Evolutionary conservation across 306 rosid species (phyloP).

Genomic region (Prinsepia uniflora): DNA sequence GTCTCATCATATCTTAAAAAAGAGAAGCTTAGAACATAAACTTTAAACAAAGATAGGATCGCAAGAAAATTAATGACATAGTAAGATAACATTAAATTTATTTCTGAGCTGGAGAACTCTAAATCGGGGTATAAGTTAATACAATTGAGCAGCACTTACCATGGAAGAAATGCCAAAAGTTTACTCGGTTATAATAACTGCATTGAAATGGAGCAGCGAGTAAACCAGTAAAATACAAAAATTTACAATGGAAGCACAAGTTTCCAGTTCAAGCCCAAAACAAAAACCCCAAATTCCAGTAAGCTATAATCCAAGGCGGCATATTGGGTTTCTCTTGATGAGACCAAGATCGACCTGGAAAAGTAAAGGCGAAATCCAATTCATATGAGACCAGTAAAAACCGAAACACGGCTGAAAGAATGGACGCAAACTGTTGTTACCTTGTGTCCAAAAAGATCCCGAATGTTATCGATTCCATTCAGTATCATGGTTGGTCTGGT

Average conservation of each 20-base stretch:
- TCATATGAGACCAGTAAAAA: constrained; percentile 1
- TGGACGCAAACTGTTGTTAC: constrained; percentile 27
- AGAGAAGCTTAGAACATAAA: too few species aligned
- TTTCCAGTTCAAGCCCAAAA: not conserved
- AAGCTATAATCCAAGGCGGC: constrained; percentile 62
- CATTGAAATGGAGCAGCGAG: not conserved
- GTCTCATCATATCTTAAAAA: too few species aligned
- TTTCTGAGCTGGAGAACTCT: too few species aligned
- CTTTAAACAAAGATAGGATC: too few species aligned
- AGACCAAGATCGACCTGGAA: constrained; percentile 87
- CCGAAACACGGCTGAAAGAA: not conserved
- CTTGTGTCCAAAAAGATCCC: constrained; percentile 94
- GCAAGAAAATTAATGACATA: too few species aligned
- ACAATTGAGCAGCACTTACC: too few species aligned
- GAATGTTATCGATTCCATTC: constrained; percentile 78
- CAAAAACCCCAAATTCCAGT: too few species aligned
- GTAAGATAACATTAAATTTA: too few species aligned
- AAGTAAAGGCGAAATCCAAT: not conserved
- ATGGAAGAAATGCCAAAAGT: too few species aligned
- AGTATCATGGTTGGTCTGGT: constrained; percentile 96
- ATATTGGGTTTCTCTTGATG: constrained; percentile 76
- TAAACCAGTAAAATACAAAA: not conserved
- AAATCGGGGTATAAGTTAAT: too few species aligned
- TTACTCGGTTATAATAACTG: not conserved
- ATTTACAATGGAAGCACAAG: not conserved